Evolutionary conservation across 768 basidiomycete species (phyloP).

Genomic region (Lactifluus echinatus): DNA sequence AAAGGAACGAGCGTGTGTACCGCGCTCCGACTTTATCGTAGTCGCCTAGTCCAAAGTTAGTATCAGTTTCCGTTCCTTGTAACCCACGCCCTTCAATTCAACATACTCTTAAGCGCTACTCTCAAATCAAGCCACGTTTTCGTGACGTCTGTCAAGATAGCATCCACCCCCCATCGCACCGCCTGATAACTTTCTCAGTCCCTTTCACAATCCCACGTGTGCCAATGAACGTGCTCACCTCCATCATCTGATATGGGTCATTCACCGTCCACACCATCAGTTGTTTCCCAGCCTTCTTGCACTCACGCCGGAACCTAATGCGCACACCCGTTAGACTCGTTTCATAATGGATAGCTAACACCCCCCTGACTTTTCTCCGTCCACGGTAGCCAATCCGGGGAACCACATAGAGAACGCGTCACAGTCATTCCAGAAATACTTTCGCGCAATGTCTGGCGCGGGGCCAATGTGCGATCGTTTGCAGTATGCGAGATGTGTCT

Average conservation of each 20-base stretch:
- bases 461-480: conserved; percentile 78
- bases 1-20: conserved; percentile 21
- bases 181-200: conserved; percentile 41
- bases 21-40: conserved; percentile 19
- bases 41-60: conserved; percentile 7
- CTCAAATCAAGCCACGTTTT: conserved; percentile 34
- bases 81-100: neutral
- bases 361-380: conserved; percentile 55
- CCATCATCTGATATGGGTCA: conserved; percentile 79
- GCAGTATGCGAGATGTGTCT: conserved; percentile 69
- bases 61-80: neutral
- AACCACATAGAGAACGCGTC: conserved; percentile 85
- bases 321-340: neutral
- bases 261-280: conserved; percentile 98
- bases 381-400: conserved; percentile 53
- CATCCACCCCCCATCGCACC: conserved; percentile 42
- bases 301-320: conserved; percentile 69
- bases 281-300: conserved; percentile 68
- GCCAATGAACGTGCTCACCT: conserved; percentile 38
- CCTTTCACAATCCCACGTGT: neutral
- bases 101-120: conserved; percentile 23
- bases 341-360: neutral
- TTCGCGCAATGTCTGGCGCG: conserved; percentile 60
- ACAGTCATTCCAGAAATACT: conserved; percentile 85
- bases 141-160: conserved; percentile 39